A percentile compares a stretch with the other conserved stretches of the same genome.
Evolutionary conservation across 2,329 filamentous ascomycete species (phyloP).

Genomic region (Chaetomiaceae sp.): DNA sequence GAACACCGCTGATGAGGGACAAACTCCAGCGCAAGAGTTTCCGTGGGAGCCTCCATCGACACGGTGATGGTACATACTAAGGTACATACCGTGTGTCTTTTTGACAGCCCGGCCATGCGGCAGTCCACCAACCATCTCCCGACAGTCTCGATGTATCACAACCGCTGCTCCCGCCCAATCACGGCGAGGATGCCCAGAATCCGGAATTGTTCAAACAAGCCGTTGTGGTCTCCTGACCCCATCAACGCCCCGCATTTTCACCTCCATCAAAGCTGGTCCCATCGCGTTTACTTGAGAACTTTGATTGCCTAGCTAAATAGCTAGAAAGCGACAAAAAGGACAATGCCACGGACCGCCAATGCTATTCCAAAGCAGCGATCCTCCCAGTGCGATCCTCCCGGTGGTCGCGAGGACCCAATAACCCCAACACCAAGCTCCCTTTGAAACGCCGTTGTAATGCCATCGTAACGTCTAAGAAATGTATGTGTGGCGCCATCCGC

Average conservation of each 20-base stretch:
- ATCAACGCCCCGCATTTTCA: neutral
- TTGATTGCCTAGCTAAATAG: conserved; percentile 10
- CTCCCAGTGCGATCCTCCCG: neutral
- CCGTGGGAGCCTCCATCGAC: neutral
- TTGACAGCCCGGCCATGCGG: no score
- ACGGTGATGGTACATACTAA: no score
- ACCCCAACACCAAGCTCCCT: conserved; percentile 8
- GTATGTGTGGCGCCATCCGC: neutral
- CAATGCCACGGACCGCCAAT: conserved; percentile 2
- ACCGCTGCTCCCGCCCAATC: neutral
- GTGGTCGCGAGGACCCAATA: neutral
- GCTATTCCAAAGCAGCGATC: conserved; percentile 5
- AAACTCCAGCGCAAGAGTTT: neutral
- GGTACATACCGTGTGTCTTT: no score
- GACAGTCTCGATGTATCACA: neutral
- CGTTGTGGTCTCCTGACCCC: neutral
- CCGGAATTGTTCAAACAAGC: neutral
- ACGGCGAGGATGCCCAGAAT: neutral
- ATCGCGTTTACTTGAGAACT: neutral
- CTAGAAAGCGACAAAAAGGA: neutral
- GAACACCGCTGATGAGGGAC: neutral
- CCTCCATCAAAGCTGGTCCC: neutral
- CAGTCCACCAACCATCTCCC: no score
- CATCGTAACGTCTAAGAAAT: conserved; percentile 7
- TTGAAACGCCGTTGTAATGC: conserved; percentile 15